Percentiles rank a stretch among this genome's conserved stretches.
Evolutionary conservation across 495 filamentous ascomycete species (phyloP).

Genomic region (Thermothielavioides terrestris): DNA sequence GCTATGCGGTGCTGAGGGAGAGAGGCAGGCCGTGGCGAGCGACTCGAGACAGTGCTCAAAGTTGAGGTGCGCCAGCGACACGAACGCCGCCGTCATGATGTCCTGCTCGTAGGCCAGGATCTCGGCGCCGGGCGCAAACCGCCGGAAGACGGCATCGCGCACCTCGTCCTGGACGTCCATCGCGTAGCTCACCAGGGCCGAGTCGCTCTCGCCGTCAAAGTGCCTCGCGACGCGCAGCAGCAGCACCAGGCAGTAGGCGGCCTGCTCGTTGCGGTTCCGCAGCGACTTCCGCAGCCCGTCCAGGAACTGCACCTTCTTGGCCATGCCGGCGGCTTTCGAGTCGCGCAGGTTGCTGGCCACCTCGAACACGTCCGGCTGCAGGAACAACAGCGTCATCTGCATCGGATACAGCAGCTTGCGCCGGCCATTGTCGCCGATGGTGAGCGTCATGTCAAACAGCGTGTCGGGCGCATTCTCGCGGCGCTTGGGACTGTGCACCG

Average conservation of each 20-base stretch:
- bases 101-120: constrained; percentile 44
- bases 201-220: constrained; percentile 51
- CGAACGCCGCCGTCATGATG: constrained; percentile 56
- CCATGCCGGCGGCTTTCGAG: constrained; percentile 47
- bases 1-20: constrained; percentile 44
- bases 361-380: constrained; percentile 57
- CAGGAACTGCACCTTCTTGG: constrained; percentile 54
- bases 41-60: constrained; percentile 47
- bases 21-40: constrained; percentile 45
- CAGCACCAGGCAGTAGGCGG: constrained; percentile 52
- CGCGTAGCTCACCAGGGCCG: constrained; percentile 53
- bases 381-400: constrained; percentile 50
- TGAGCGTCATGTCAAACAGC: constrained; percentile 54
- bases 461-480: constrained; percentile 54
- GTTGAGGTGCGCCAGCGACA: constrained; percentile 50
- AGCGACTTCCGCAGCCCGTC: constrained; percentile 52
- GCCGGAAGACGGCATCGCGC: constrained; percentile 52
- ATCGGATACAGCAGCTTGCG: constrained; percentile 51
- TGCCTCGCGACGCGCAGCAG: constrained; percentile 52
- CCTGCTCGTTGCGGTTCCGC: constrained; percentile 48
- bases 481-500: constrained; percentile 38
- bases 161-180: constrained; percentile 59
- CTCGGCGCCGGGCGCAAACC: constrained; percentile 38
- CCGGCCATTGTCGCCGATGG: constrained; percentile 44
- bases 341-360: constrained; percentile 54